These are phyloP conservation scores for Thinopyrum elongatum DNA, from an alignment of 176 grass and related monocot genomes.

Conservation along the genomic window DNA sequence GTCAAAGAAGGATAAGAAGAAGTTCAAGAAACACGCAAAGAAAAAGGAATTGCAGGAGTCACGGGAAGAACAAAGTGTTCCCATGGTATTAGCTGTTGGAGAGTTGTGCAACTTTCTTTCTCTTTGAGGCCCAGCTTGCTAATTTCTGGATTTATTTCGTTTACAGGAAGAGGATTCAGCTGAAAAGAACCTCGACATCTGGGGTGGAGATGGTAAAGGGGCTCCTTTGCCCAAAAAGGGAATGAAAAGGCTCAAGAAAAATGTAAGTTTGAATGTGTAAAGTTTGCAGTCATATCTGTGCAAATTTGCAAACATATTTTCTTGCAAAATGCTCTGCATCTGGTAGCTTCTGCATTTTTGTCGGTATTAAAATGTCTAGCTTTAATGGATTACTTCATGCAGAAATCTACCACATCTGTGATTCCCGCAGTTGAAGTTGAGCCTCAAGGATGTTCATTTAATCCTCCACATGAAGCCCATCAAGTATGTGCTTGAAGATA, in stretches of 20 bases:
- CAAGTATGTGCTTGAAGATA: conserved; percentile 48
- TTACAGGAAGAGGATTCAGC: conserved; percentile 44
- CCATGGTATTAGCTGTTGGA: conserved; percentile 41
- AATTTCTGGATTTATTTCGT: conserved; percentile 1
- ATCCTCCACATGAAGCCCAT: conserved; percentile 84
- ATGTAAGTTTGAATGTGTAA: neutral
- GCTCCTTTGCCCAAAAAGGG: conserved; percentile 57
- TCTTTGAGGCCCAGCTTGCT: conserved; percentile 4
- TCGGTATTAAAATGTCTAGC: neutral
- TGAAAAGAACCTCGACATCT: conserved; percentile 59
- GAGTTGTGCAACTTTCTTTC: neutral
- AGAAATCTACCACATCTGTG: conserved; percentile 44
- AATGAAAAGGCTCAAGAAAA: neutral
- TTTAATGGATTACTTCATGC: conserved; percentile 24
- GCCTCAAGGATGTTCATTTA: conserved; percentile 83
- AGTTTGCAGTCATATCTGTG: neutral
- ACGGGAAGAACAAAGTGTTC: conserved; percentile 4
- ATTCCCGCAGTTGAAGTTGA: conserved; percentile 94
- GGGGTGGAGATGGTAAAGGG: conserved; percentile 42
- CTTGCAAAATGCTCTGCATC: conserved; percentile 12
- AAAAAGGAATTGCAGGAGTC: conserved; percentile 24
- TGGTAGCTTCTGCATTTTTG: neutral
- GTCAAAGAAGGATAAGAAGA: conserved; percentile 61
- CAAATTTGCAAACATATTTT: neutral
- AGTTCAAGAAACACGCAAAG: conserved; percentile 55